Evolutionary conservation across 331 rosid genomes (phyloP).

Genomic region (Malus hybrid): DNA sequence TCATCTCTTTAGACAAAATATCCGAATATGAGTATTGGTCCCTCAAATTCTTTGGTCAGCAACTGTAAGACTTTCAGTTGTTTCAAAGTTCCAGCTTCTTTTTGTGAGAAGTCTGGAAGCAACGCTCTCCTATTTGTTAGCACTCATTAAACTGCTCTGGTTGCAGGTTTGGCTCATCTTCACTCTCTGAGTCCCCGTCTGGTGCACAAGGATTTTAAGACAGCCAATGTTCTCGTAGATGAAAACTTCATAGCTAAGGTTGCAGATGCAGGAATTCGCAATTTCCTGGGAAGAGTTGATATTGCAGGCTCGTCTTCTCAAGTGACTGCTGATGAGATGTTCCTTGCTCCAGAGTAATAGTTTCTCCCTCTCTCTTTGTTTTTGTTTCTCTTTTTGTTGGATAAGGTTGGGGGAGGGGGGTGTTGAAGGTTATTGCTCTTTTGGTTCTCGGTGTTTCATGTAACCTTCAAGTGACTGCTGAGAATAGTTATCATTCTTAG

Average conservation of each 20-base stretch:
- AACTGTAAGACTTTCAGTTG: slow-evolving; percentile 26
- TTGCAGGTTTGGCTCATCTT: slow-evolving; percentile 75
- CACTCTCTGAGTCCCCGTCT: slow-evolving; percentile 84
- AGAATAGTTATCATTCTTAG: background rate
- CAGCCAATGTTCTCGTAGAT: slow-evolving; percentile 87
- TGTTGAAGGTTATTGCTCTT: background rate
- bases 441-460: background rate
- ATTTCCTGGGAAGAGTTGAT: slow-evolving; percentile 64
- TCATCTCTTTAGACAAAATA: slow-evolving; percentile 56
- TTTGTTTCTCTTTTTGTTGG: background rate
- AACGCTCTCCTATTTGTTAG: slow-evolving; percentile 3
- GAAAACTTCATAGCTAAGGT: slow-evolving; percentile 77
- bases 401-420: background rate
- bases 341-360: slow-evolving; percentile 78
- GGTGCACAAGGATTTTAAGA: slow-evolving; percentile 82
- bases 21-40: slow-evolving; percentile 38
- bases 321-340: slow-evolving; percentile 62
- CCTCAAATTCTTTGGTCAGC: slow-evolving; percentile 47
- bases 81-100: slow-evolving; percentile 13
- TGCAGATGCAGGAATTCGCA: slow-evolving; percentile 82
- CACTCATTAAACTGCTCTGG: slow-evolving; percentile 22
- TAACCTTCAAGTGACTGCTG: slow-evolving; percentile 3
- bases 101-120: slow-evolving; percentile 16
- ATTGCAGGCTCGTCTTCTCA: slow-evolving; percentile 70
- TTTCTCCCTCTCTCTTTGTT: slow-evolving; percentile 3